Evolutionary conservation across 1,139 yeast genomes (phyloP).

Genomic region (Yamadazyma dendronema): DNA sequence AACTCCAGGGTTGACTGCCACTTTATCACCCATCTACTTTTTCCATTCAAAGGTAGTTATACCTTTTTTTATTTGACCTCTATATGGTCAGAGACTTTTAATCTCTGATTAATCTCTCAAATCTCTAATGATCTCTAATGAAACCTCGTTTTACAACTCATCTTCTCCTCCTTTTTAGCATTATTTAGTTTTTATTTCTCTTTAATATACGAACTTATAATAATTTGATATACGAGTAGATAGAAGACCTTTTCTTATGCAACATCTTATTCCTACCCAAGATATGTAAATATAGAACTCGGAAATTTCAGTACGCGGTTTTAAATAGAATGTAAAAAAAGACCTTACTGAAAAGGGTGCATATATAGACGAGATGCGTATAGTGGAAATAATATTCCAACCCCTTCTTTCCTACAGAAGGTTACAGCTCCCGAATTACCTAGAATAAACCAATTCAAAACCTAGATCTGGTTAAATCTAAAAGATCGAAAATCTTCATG

Average conservation of each 20-base stretch:
- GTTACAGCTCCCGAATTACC: background rate
- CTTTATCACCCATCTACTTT: conserved; percentile 9
- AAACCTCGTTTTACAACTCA: conserved; percentile 1
- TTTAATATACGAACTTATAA: background rate
- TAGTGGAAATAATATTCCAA: background rate
- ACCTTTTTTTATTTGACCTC: background rate
- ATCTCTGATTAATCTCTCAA: background rate
- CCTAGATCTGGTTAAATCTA: too few species aligned
- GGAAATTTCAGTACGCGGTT: conserved; percentile 1
- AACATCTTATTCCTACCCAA: too few species aligned
- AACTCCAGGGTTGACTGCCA: background rate
- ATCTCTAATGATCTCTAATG: conserved; percentile 17
- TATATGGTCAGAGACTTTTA: background rate
- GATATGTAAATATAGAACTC: background rate
- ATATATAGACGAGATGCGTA: background rate
- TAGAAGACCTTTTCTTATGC: too few species aligned
- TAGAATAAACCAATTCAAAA: too few species aligned
- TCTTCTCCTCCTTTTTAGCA: conserved; percentile 1
- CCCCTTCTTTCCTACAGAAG: background rate
- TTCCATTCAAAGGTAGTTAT: background rate
- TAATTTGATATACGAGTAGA: too few species aligned
- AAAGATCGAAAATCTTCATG: background rate
- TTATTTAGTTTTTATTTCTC: background rate
- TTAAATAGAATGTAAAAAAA: background rate
- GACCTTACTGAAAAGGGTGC: background rate